Conservation (phyloP, 1,284 basidiomycete species). For the Austroboletus niveus region DNA sequence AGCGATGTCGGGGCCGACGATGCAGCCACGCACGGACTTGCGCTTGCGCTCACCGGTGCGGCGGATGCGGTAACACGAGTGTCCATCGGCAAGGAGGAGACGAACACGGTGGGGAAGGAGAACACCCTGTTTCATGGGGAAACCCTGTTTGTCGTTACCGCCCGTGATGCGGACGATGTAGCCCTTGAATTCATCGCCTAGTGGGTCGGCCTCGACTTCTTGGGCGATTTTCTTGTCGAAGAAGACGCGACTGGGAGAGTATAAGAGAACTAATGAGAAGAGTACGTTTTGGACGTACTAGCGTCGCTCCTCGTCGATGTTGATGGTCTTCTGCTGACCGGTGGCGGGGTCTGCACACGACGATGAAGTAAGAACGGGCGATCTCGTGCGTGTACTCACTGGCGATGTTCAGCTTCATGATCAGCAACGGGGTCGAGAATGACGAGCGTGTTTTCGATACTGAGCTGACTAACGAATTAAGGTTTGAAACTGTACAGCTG, state of each 20-base stretch:
- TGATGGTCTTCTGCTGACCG: conserved; percentile 95
- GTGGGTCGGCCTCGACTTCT: conserved; percentile 88
- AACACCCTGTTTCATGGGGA: conserved; percentile 99
- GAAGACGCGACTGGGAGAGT: conserved; percentile 76
- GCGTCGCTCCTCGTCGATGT: conserved; percentile 91
- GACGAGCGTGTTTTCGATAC: conserved; percentile 5
- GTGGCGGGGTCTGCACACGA: conserved; percentile 78
- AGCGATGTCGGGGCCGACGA: conserved; percentile 94
- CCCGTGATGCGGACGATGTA: conserved; percentile 98
- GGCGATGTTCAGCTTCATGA: conserved; percentile 97
- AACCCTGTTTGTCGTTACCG: conserved; percentile 95
- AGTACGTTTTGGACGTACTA: conserved; percentile 50
- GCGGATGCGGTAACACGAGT: conserved; percentile 96
- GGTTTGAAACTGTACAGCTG: conserved; percentile 45
- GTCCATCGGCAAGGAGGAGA: conserved; percentile 91
- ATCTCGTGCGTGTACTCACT: conserved; percentile 52
- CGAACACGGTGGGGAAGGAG: conserved; percentile 92
- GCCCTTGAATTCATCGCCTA: conserved; percentile 97
- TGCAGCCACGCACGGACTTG: conserved; percentile 98
- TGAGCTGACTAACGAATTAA: conserved; percentile 35
- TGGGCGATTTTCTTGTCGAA: conserved; percentile 96
- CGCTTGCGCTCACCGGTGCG: conserved; percentile 96
- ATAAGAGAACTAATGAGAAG: conserved; percentile 4
- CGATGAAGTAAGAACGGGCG: conserved; percentile 12
- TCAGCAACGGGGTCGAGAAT: conserved; percentile 21